Conservation (phyloP, 1,284 basidiomycete genomes). For the Trametes sp. region DNA sequence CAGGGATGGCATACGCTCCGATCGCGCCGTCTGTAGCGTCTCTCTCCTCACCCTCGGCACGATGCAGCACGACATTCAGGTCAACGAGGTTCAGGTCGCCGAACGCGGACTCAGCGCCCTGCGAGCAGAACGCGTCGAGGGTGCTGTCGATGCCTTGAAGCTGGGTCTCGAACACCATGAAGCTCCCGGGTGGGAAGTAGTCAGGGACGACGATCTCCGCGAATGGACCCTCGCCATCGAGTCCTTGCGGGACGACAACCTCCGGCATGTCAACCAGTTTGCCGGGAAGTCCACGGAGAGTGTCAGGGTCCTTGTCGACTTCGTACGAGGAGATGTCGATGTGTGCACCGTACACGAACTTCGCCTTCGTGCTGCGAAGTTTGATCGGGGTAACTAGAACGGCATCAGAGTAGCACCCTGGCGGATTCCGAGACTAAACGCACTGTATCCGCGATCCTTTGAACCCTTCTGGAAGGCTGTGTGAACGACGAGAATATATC, state of each 20-base stretch:
- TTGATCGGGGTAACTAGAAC: constrained; percentile 80
- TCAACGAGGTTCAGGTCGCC: constrained; percentile 83
- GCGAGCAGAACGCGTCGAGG: constrained; percentile 75
- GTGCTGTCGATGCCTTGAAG: constrained; percentile 70
- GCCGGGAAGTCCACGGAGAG: constrained; percentile 78
- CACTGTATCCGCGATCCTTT: constrained; percentile 82
- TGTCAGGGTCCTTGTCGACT: constrained; percentile 58
- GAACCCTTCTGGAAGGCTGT: constrained; percentile 86
- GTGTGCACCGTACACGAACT: constrained; percentile 82
- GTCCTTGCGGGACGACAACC: constrained; percentile 60
- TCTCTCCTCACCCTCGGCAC: constrained; percentile 88
- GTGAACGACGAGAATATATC: constrained; percentile 90
- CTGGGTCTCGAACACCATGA: constrained; percentile 90
- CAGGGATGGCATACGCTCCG: constrained; percentile 84
- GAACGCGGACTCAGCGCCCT: constrained; percentile 77
- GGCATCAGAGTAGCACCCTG: constrained; percentile 28
- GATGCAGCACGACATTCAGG: constrained; percentile 84
- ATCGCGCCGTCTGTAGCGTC: constrained; percentile 81
- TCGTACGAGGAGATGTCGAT: constrained; percentile 75
- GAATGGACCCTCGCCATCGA: constrained; percentile 74
- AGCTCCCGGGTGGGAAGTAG: constrained; percentile 89
- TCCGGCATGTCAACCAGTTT: constrained; percentile 71
- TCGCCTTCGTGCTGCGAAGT: constrained; percentile 79
- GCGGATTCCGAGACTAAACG: constrained; percentile 27
- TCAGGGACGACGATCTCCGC: constrained; percentile 85